Evolutionary conservation across 2,329 filamentous ascomycete genomes (phyloP), one percentile per base, ranked within the genome.

Genomic region (Biscogniauxia mediterranea): DNA sequence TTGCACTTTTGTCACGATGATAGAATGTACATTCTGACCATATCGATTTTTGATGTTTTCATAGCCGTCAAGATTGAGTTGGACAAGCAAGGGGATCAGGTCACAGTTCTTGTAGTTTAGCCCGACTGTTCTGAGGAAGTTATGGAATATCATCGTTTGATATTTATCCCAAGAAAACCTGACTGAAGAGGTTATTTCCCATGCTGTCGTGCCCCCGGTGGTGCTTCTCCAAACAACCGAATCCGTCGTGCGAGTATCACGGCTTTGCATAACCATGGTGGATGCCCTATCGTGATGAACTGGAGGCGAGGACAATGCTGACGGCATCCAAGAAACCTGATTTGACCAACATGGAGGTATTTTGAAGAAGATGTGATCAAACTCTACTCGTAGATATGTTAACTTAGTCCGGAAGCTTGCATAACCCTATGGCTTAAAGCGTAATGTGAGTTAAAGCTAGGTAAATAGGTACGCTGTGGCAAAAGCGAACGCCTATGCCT

Each of bases 41-140:
- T 56, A 5, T 2, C 21, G 5, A 19, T 63, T 67, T 0, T 42
- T 9, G 23, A 66, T 60, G 1, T 57, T 15, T 13, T 66, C 54
- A n/a, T 64, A 67, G 3, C 64, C 65, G 23, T 67, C 54, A 3
- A 67, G 59, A 21, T 63, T 61, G 15, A 67, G 62, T 1, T 61
- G n/a, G 17, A 23, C 15, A 7, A 67, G 61, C 4, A 67, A 42
- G 1, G 59, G 59, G 1, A 55, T 52, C 0, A 64, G 51, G 46
- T 66, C 59, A 6, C 54, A 58, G 50, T 60, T 61, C 17, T 60
- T 59, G 19, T 56, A 60, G n/a, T 52, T 46, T 1, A 55, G 50
- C 3, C 62, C 65, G 8, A 56, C 55, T 3, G 21, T 56, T 20
- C 26, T 42, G 6, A 67, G 54, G 52, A 64, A 66, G 1, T 60